Evolutionary conservation across 75 land plant genomes (phyloP).

Genomic region (Isoetes taiwanensis): DNA sequence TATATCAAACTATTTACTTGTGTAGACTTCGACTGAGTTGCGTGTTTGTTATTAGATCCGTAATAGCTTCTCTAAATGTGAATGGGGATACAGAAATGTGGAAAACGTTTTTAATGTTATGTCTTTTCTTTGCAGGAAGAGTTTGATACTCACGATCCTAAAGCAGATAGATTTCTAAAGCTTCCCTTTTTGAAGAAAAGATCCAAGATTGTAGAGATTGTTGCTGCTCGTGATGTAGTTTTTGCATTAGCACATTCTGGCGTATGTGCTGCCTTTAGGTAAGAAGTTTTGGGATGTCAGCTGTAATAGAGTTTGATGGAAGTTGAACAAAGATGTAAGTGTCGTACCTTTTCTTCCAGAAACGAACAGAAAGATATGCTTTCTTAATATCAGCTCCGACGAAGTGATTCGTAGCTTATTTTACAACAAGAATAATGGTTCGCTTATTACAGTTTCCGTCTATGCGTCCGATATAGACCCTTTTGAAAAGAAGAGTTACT

Average conservation of each 20-base stretch:
- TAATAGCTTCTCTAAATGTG: too few species aligned
- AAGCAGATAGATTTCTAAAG: slow-evolving; percentile 43
- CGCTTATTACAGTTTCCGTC: slow-evolving; percentile 94
- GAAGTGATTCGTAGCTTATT: slow-evolving; percentile 98
- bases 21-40: too few species aligned
- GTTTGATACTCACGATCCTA: slow-evolving; percentile 95
- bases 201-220: slow-evolving; percentile 81
- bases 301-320: too few species aligned
- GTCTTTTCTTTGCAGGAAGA: slow-evolving; percentile 48
- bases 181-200: slow-evolving; percentile 70
- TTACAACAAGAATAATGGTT: slow-evolving; percentile 94
- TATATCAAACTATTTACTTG: too few species aligned
- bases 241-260: slow-evolving; percentile 97
- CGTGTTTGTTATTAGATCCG: too few species aligned
- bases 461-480: slow-evolving; percentile 96
- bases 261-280: slow-evolving; percentile 88
- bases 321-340: too few species aligned
- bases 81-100: too few species aligned
- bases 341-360: slow-evolving; percentile 24
- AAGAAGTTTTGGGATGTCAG: too few species aligned
- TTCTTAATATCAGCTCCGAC: slow-evolving; percentile 81
- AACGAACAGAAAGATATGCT: slow-evolving; percentile 82
- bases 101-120: too few species aligned
- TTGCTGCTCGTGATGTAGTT: slow-evolving; percentile 79
- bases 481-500: too few species aligned